A percentile compares a stretch with the other conserved stretches of the same genome.
Evolutionary conservation across 2,329 filamentous ascomycete genomes (phyloP).

Genomic region (Phyllachora maydis): DNA sequence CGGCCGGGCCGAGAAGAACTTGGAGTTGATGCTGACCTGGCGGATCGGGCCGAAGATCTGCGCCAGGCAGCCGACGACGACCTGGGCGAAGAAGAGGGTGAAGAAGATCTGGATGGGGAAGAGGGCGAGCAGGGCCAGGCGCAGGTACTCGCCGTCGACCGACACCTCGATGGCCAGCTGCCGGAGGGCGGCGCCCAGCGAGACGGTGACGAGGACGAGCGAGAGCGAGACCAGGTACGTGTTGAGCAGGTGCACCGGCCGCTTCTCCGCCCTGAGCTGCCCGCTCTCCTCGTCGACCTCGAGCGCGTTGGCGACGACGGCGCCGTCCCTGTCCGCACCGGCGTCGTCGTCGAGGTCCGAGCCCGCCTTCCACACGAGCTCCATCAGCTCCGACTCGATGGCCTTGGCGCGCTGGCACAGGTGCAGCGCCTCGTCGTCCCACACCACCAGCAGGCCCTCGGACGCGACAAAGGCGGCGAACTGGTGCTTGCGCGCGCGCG

Average conservation of each 20-base stretch:
- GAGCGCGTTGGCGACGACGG: conserved; percentile 21
- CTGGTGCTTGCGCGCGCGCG: conserved; percentile 54
- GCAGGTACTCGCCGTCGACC: conserved; percentile 39
- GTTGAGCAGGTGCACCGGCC: conserved; percentile 50
- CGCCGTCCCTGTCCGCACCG: conserved; percentile 30
- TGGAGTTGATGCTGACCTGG: conserved; percentile 56
- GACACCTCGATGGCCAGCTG: conserved; percentile 47
- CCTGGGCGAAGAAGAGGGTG: conserved; percentile 63
- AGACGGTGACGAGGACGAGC: conserved; percentile 40
- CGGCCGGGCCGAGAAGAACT: conserved; percentile 59
- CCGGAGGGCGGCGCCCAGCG: conserved; percentile 49
- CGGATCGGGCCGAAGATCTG: conserved; percentile 59
- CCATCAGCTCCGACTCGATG: conserved; percentile 60
- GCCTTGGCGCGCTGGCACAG: conserved; percentile 46
- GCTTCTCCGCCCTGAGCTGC: conserved; percentile 39
- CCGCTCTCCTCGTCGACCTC: conserved; percentile 56
- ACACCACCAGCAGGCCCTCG: conserved; percentile 53
- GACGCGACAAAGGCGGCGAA: conserved; percentile 61
- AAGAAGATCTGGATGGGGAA: conserved; percentile 61
- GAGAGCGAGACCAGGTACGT: conserved; percentile 47
- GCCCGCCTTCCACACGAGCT: conserved; percentile 49
- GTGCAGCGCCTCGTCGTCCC: conserved; percentile 62
- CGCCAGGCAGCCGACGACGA: conserved; percentile 54
- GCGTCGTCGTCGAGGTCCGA: conserved; percentile 28
- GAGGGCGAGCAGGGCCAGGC: conserved; percentile 43